Conservation (phyloP, 2,329 filamentous ascomycete genomes). For the Ceratocystis harringtonii region DNA sequence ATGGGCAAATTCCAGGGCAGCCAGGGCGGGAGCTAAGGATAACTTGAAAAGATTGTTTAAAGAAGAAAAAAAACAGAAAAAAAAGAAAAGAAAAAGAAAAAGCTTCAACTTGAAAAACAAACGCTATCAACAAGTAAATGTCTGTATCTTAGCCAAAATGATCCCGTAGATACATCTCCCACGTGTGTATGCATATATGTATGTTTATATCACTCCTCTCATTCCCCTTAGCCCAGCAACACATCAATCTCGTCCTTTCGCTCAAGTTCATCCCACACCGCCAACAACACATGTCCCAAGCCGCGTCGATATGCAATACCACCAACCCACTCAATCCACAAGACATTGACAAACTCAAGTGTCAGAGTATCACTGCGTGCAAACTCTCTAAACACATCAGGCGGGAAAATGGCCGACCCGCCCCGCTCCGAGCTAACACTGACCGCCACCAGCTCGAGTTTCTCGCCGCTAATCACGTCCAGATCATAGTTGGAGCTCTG, state of each 20-base stretch:
- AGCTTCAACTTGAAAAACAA: background rate
- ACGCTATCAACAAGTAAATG: background rate
- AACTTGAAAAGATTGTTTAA: background rate
- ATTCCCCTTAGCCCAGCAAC: slow-evolving; percentile 26
- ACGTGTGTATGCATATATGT: background rate
- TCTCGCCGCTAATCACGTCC: slow-evolving; percentile 26
- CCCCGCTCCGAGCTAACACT: slow-evolving; percentile 29
- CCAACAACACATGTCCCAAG: slow-evolving; percentile 29
- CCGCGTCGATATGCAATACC: slow-evolving; percentile 30
- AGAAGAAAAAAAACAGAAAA: background rate
- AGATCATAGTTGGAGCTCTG: slow-evolving; percentile 32
- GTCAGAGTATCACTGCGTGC: slow-evolving; percentile 27
- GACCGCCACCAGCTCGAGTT: slow-evolving; percentile 31
- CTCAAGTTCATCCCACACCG: slow-evolving; percentile 29
- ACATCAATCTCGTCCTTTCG: slow-evolving; percentile 28
- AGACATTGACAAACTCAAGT: slow-evolving; percentile 33
- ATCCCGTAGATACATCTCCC: background rate
- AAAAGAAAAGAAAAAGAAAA: background rate
- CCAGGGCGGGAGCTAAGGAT: too few species aligned
- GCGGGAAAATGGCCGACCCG: slow-evolving; percentile 28
- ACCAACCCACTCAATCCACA: slow-evolving; percentile 33
- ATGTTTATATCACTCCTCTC: background rate
- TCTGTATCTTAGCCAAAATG: background rate
- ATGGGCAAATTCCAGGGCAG: too few species aligned
- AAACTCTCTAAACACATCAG: slow-evolving; percentile 28